Percentiles rank a stretch among this genome's conserved stretches.
phyloP scores from a whole-genome alignment of 306 rosid species.

The Carpinus viminea region DNA sequence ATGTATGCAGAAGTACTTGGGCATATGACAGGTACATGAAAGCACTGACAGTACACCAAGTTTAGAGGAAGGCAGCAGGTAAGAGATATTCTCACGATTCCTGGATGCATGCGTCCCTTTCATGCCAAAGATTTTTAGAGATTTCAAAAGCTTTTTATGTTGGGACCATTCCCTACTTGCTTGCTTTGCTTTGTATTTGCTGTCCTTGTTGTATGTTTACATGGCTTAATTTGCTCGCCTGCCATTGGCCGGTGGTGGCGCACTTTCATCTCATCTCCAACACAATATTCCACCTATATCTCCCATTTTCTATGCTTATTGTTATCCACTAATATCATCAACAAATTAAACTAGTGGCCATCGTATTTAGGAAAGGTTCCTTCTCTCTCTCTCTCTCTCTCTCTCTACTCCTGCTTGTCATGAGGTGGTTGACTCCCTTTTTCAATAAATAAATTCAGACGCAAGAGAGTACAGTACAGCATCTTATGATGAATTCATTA shows the following conservation, averaged over 20 bases:
- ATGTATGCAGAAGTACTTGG: not conserved
- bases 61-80: not conserved
- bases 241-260: constrained; percentile 14
- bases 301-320: not conserved
- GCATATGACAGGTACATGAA: not conserved
- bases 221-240: not conserved
- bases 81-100: not conserved
- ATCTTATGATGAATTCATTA: not conserved
- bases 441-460: not conserved
- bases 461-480: not conserved
- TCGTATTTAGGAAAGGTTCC: not conserved
- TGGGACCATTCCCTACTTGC: too few relatives aligned
- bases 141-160: not conserved
- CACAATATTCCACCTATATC: not conserved
- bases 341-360: not conserved
- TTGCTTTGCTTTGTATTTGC: not conserved
- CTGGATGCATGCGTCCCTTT: not conserved
- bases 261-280: not conserved
- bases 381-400: not conserved
- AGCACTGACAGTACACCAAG: not conserved
- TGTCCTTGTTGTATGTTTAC: not conserved
- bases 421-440: not conserved
- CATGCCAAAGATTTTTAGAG: constrained; percentile 8
- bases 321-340: constrained; percentile 6
- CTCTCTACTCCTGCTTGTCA: too few relatives aligned